Evolutionary conservation across 129 eudicot genomes (phyloP), one percentile per base, ranked within the genome.

Genomic region (Deinandra increscens): DNA sequence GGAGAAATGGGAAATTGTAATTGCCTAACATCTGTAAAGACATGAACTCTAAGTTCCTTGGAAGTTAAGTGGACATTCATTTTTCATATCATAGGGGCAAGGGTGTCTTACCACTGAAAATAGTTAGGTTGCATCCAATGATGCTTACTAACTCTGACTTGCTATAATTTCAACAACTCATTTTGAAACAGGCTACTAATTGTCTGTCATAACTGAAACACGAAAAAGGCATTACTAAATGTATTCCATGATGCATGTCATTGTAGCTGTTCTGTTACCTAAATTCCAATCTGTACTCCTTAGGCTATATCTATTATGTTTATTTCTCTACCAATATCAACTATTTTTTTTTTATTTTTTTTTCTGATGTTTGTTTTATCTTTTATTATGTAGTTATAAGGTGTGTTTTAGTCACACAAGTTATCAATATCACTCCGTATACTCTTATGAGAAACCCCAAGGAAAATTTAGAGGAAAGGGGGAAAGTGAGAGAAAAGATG

Each of bases 1-100:
- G 42, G 39, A 61, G 23, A 67, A 14, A 26, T 72, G 61, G 29
- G 68, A 48, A 76, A 53, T 61, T 76, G 75, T 76, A 60, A 68
- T 46, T 26, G 75, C 70, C 45, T 37, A 55, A 39, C 56, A 60
- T 69, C 1, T 76, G 46, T 76, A 68, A 29, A 76, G 66, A 69
- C 51, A 48, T 31, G 60, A 50, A n/a, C n/a, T n/a, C 39, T 68
- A 68, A 60, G 69, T 19, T 76, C 63, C 46, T 51, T 26, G 59
- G 26, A 51, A 69, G 71, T 77, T 60, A 44, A 67, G 51, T 19
- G 50, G 61, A 72, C 49, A 18, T 33, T 6, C 23, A 56, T 46
- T 67, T 75, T 34, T 54, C 45, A 4, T 37, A 36, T 75, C 46
- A 8, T 76, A 51, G 37, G 61, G n/a, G n/a, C n/a, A n/a, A n/a